A percentile compares a stretch with the other conserved stretches of the same genome.
These are phyloP conservation scores for Pleurotus platypus DNA, from an alignment of 768 basidiomycete species.

Conservation along the genomic window DNA sequence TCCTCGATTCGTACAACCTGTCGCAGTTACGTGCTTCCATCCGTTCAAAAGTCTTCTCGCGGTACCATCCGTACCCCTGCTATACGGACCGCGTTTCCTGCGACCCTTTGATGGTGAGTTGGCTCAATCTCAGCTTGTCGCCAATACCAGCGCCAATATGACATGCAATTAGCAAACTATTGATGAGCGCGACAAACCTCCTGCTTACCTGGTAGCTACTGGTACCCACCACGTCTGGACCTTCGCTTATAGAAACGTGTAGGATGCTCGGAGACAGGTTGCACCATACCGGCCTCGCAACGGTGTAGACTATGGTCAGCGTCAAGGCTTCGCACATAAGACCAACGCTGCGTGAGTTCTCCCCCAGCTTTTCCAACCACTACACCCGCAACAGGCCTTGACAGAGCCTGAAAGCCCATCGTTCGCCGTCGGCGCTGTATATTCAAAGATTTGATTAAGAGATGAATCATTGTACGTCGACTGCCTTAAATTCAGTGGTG, in stretches of 20 bases:
- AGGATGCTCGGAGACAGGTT: neutral
- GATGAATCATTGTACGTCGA: no score
- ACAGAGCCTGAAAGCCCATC: no score
- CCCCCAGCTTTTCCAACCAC: slow-evolving; percentile 55
- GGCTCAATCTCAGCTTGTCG: neutral
- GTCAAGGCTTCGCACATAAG: neutral
- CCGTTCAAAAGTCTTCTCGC: neutral
- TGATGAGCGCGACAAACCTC: neutral
- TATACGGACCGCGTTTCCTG: neutral
- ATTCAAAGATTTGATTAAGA: no score
- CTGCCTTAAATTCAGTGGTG: no score
- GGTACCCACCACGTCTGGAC: neutral
- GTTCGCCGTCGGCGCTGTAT: no score
- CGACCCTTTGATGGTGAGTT: neutral
- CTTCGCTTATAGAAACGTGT: no score
- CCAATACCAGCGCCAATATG: neutral
- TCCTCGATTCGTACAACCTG: neutral
- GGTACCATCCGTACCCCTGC: neutral
- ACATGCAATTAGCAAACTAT: neutral
- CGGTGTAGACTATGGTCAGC: neutral
- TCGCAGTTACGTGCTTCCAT: neutral
- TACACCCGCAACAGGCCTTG: slow-evolving; percentile 45
- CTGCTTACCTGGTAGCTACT: neutral
- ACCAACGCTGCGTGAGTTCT: neutral
- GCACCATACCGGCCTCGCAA: neutral